Evolutionary conservation across 352 stramenopile genomes (phyloP), one percentile per base, ranked within the genome.

Genomic region (Pythium biforme): DNA sequence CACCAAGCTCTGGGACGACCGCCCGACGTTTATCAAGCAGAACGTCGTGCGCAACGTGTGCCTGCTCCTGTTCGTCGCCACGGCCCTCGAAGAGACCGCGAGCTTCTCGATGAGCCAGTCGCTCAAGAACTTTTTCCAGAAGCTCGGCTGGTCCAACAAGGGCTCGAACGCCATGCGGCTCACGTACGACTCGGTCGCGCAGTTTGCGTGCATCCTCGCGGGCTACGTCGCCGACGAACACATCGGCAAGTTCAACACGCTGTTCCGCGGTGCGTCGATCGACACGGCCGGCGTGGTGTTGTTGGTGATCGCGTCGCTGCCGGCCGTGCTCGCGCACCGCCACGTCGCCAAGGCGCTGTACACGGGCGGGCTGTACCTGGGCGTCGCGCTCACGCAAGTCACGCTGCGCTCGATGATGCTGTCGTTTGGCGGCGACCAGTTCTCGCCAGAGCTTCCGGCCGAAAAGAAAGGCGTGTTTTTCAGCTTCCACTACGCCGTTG

Each of bases 51-150:
- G 68, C 20, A 53, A 70, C 41, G 69, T 71, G 29, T 73, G 64
- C 22, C 20, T 61, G n/a, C 70, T 60, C 25, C 58, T 76, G 29
- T 59, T 71, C 37, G 17, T 68, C 20, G 62, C 73, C 27, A 46
- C 31, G 54, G 65, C 72, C 12, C 23, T 76, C 19, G 48, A 66
- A 1, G 65, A 73, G 39, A 51, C 56, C n/a, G 50, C 67, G 49
- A 69, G 60, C n/a, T 76, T 71, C 48, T 57, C 47, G 20, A 64
- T 76, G 33, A 73, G 71, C 50, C 61, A 71, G 59, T 54, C 59
- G 3, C 50, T 73, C 23, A 70, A 70, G 49, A 71, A 73, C 64
- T 73, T 73, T 27, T 68, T 76, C 56, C 33, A 65, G 50, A 59
- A 50, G 11, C 37, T 76, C 11, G 60, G 60, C 27, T 76, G 66